Percentiles rank a stretch among this genome's conserved stretches.
Evolutionary conservation across 345 rosid species (phyloP).

Genomic region (Camelina neglecta): DNA sequence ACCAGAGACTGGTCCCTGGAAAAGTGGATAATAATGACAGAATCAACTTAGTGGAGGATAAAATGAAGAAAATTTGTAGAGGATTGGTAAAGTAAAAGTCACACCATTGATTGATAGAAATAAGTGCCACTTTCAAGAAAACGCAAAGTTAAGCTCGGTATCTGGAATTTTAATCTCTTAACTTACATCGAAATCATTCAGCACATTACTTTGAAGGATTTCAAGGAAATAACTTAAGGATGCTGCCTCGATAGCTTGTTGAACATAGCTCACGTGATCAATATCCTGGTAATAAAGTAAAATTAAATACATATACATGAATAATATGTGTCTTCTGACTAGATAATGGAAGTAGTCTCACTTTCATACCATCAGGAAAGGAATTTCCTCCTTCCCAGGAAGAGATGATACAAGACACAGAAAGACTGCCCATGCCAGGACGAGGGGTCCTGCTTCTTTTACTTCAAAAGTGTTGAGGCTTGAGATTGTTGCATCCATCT

Average conservation of each 20-base stretch:
- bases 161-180: constrained; percentile 13
- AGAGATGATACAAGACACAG: constrained; percentile 85
- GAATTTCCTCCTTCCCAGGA: constrained; percentile 69
- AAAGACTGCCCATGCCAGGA: constrained; percentile 94
- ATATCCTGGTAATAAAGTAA: constrained; percentile 63
- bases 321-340: constrained; percentile 27
- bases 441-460: constrained; percentile 77
- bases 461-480: constrained; percentile 62
- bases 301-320: constrained; percentile 29
- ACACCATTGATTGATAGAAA: constrained; percentile 13
- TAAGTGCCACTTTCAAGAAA: constrained; percentile 22
- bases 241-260: constrained; percentile 87
- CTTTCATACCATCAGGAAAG: constrained; percentile 61
- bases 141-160: constrained; percentile 27
- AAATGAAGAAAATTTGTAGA: constrained; percentile 25
- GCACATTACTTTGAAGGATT: constrained; percentile 69
- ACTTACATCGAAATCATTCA: constrained; percentile 81
- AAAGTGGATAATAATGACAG: constrained; percentile 25
- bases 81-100: constrained; percentile 8
- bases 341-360: constrained; percentile 38
- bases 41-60: constrained; percentile 17
- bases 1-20: constrained; percentile 78
- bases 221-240: constrained; percentile 73
- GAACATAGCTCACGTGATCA: constrained; percentile 81
- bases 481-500: constrained; percentile 86